phyloP scores from a whole-genome alignment of 495 filamentous ascomycete genomes.

The Diplogelasinospora grovesii region DNA sequence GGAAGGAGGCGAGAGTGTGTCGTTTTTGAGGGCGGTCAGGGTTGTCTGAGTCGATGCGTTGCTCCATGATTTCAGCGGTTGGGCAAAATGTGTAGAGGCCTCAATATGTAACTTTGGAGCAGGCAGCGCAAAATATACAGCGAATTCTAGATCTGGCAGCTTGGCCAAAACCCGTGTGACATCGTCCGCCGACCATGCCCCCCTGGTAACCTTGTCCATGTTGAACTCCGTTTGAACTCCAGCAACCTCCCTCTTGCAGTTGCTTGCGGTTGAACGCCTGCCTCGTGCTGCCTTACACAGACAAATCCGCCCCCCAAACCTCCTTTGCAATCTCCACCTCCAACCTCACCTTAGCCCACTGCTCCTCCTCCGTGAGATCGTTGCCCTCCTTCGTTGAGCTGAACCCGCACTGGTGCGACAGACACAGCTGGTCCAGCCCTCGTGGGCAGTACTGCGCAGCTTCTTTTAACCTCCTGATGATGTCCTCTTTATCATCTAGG shows the following conservation, averaged over 20 bases:
- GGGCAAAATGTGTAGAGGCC: too few relatives aligned
- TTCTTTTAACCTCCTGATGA: constrained; percentile 50
- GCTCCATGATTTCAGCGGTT: too few relatives aligned
- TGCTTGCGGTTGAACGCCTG: too few relatives aligned
- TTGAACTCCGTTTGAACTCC: too few relatives aligned
- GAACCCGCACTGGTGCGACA: constrained; percentile 65
- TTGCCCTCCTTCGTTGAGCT: constrained; percentile 60
- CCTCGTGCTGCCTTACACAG: constrained; percentile 26
- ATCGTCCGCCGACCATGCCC: too few relatives aligned
- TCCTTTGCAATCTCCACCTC: constrained; percentile 43
- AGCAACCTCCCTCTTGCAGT: too few relatives aligned
- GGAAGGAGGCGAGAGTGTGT: constrained; percentile 46
- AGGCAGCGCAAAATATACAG: too few relatives aligned
- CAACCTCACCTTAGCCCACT: constrained; percentile 43
- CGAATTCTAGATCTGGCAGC: too few relatives aligned
- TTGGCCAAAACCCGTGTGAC: too few relatives aligned
- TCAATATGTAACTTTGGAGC: too few relatives aligned
- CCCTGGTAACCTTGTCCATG: too few relatives aligned
- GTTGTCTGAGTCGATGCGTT: not conserved
- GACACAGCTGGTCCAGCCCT: constrained; percentile 54
- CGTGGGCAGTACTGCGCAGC: constrained; percentile 54
- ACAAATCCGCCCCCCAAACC: constrained; percentile 41
- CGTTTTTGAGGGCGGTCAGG: constrained; percentile 34
- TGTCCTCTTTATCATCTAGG: constrained; percentile 55
- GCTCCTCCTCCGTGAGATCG: constrained; percentile 52